Base-by-base conservation (phyloP, 768 basidiomycete genomes). In the Panus rudis region DNA sequence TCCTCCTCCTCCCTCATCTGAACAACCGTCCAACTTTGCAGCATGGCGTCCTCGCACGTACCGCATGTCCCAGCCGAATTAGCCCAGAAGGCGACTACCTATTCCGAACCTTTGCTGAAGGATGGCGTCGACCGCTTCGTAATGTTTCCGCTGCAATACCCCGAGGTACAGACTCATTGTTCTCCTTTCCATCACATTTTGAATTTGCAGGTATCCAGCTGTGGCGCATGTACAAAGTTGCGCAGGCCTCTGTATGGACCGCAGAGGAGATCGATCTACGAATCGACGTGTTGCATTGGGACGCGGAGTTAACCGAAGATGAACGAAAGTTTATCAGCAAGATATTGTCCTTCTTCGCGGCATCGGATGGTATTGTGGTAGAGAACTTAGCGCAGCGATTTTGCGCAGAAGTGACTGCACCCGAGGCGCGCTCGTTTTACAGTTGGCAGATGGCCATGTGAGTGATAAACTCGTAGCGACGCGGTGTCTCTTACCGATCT, bases 391-490 rank as follows among this genome's bases (percentile, higher is more conserved):
- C 73, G 47, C 68, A 72, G 59, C 67, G 73, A 23, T 74, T 75
- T 58, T 68, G 65, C 27, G 52, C 59, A 44, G 73, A 74, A 52
- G 72, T 75, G 6, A 71, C 73, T 53, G 57, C 61, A 30, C 69
- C 73, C 41, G 73, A 75, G 56, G 73, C 72, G 28, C 61, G 72
- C 19, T 73, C 71, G 57, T 75, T 75, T 61, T 75, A 75, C 58
- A 72, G 71, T 27, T 75, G 72, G 63, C 73, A 75, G 54, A 72
- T 73, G 59, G 73, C 73, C 72, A 74, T 74, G 31, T 96, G 52
- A 96, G 96, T 63, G 92, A 96, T 61, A 97, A 97, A 61, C 74
- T 97, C 1, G 75, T 96, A 20, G 91, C 93, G 62, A 85, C 92
- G 6, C n/a, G n/a, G n/a, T n/a, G n/a, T n/a, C n/a, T n/a, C n/a